Evolutionary conservation across 768 basidiomycete genomes (phyloP).

Genomic region (Dendrothele bispora): DNA sequence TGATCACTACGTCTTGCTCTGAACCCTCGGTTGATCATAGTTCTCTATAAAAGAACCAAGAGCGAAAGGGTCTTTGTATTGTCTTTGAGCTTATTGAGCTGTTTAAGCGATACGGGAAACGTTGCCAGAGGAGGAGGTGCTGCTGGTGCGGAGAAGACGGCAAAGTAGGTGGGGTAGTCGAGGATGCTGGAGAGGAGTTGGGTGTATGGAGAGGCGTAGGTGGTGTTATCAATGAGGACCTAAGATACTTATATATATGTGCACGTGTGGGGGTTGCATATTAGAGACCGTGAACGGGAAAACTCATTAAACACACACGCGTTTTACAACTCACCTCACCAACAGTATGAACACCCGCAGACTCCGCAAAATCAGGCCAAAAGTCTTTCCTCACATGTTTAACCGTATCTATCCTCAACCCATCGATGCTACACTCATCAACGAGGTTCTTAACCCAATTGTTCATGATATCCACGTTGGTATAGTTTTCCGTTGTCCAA

Average conservation of each 20-base stretch:
- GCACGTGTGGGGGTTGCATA: no score
- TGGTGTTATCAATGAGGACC: slow-evolving; percentile 21
- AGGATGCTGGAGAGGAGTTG: slow-evolving; percentile 54
- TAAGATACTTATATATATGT: no score
- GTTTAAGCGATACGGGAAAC: slow-evolving; percentile 31
- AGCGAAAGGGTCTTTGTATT: slow-evolving; percentile 39
- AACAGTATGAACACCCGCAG: slow-evolving; percentile 69
- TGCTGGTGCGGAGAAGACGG: slow-evolving; percentile 53
- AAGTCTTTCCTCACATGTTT: slow-evolving; percentile 64
- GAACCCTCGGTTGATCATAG: slow-evolving; percentile 64
- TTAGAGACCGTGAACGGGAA: no score
- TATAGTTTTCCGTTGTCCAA: slow-evolving; percentile 66
- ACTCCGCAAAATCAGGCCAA: slow-evolving; percentile 62
- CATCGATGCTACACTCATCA: slow-evolving; percentile 58
- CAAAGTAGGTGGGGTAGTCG: slow-evolving; percentile 59
- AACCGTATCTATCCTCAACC: slow-evolving; percentile 67
- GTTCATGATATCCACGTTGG: slow-evolving; percentile 52
- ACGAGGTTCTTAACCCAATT: slow-evolving; percentile 62
- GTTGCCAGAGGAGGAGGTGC: slow-evolving; percentile 52
- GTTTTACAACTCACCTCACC: slow-evolving; percentile 70
- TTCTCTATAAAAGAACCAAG: slow-evolving; percentile 73
- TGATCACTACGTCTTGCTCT: no score
- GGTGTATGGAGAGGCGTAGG: slow-evolving; percentile 42
- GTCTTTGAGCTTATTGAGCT: slow-evolving; percentile 37
- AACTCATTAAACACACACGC: no score